Conservation (phyloP, 352 stramenopile species). For the Thraustochytrium aureum region DNA sequence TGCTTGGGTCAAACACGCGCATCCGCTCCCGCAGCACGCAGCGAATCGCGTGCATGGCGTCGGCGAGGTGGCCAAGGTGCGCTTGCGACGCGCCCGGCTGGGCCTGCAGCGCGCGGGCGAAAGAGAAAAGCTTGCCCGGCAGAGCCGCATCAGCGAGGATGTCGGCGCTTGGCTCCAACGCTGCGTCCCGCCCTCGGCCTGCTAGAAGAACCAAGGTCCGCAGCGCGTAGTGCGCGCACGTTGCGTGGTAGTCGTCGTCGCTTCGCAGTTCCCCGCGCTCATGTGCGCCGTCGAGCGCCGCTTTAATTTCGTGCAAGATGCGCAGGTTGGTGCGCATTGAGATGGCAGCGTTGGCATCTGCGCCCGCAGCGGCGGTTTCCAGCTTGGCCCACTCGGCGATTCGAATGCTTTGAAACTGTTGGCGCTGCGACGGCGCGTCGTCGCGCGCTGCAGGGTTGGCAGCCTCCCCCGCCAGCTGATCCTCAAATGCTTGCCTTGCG, state of each 20-base stretch:
- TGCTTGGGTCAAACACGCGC: not conserved
- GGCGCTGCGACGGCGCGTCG: too few species aligned
- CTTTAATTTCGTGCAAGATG: not conserved
- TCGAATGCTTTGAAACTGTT: not conserved
- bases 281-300: not conserved
- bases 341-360: not conserved
- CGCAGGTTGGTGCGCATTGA: not conserved
- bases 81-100: not conserved
- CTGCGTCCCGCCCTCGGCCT: not conserved
- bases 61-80: too few species aligned
- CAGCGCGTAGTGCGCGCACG: not conserved
- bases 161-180: not conserved
- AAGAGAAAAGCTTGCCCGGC: too few species aligned
- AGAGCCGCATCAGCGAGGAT: not conserved
- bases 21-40: slow-evolving; percentile 46
- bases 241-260: not conserved
- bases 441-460: too few species aligned
- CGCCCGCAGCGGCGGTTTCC: not conserved
- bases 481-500: too few species aligned
- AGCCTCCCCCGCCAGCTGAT: too few species aligned
- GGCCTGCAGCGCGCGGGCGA: not conserved
- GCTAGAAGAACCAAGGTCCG: not conserved
- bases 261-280: too few species aligned
- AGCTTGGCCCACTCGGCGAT: slow-evolving; percentile 13
- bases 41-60: slow-evolving; percentile 19